Evolutionary conservation across 768 basidiomycete genomes (phyloP).

Genomic region (Pulveroboletus sp.): DNA sequence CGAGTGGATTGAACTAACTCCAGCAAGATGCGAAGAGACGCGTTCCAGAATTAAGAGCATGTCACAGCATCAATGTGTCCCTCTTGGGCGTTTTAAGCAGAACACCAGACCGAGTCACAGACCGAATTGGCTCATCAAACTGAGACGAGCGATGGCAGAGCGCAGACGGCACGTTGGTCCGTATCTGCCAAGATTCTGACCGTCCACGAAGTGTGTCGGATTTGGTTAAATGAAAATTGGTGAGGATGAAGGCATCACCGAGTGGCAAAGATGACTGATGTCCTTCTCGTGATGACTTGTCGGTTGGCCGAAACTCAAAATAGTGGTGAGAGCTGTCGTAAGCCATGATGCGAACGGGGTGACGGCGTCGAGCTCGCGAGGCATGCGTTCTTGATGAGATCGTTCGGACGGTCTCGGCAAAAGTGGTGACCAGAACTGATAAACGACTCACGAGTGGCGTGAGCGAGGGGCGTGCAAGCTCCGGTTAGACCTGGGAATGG

Average conservation of each 20-base stretch:
- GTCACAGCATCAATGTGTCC: background rate
- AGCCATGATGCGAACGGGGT: constrained; percentile 4
- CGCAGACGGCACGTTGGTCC: too few species aligned
- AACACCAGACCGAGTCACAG: background rate
- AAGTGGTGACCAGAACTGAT: background rate
- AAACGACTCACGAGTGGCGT: background rate
- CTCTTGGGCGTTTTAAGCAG: background rate
- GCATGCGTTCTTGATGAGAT: too few species aligned
- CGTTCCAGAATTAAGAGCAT: background rate
- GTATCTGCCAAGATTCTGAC: too few species aligned
- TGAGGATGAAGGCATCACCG: background rate
- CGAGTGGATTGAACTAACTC: background rate
- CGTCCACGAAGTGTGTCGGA: constrained; percentile 3
- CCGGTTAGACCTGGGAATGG: background rate
- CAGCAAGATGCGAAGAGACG: background rate
- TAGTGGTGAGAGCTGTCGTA: constrained; percentile 22
- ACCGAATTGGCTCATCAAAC: background rate
- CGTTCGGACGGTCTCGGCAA: background rate
- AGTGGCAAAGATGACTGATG: constrained; percentile 1
- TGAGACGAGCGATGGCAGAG: background rate
- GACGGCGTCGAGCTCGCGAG: background rate
- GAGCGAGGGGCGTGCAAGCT: background rate
- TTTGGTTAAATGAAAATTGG: constrained; percentile 24
- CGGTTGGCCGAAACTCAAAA: constrained; percentile 13
- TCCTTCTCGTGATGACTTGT: constrained; percentile 22